Percentiles rank a stretch among this genome's conserved stretches.
phyloP scores from a whole-genome alignment of 345 rosid species.

The Noccaea caerulescens region DNA sequence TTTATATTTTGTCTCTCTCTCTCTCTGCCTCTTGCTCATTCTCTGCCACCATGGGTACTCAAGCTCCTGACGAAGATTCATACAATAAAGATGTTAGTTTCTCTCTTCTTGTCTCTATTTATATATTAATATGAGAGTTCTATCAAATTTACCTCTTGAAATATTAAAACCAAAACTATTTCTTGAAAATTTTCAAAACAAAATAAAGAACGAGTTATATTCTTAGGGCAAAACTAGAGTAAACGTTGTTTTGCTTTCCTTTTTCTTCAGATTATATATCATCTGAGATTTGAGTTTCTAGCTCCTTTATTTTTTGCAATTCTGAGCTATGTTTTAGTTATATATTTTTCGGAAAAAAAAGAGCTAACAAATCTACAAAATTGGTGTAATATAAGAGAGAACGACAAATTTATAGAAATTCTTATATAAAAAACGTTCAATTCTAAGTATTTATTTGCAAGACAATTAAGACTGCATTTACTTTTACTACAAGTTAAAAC shows the following conservation, averaged over 20 bases:
- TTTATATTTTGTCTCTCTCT: background rate
- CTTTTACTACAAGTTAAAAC: conserved; percentile 1
- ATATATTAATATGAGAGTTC: background rate
- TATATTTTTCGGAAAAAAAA: no score
- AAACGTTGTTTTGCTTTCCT: background rate
- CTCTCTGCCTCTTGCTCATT: background rate
- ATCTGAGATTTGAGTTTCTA: background rate
- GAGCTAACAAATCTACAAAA: no score
- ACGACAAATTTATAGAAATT: no score
- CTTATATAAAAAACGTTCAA: no score
- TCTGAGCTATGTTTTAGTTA: background rate
- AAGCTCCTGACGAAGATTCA: conserved; percentile 23
- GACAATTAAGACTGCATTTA: background rate
- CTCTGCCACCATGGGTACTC: conserved; percentile 26
- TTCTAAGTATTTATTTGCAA: no score
- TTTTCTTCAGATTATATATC: background rate
- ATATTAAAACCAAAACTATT: background rate
- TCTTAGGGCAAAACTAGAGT: background rate
- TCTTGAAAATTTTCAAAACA: background rate
- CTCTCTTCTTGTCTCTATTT: conserved; percentile 11
- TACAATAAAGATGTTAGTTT: conserved; percentile 22
- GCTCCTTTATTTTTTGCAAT: background rate
- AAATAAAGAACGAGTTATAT: background rate
- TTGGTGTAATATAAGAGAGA: no score
- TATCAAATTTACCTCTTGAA: background rate